Conservation (phyloP, 345 rosid species). For the Microcos paniculata region DNA sequence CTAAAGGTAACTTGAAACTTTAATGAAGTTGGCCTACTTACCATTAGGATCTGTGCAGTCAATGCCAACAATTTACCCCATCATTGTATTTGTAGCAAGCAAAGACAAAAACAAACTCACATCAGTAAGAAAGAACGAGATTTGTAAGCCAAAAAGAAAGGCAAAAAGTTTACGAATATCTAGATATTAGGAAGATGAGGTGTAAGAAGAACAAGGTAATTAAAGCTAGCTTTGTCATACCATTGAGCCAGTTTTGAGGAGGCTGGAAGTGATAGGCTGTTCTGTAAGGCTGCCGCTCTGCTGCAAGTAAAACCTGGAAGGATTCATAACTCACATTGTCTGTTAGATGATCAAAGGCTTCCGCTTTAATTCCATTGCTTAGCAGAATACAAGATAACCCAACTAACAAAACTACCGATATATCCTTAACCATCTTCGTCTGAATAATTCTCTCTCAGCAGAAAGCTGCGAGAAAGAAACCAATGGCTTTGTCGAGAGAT, state of each 20-base stretch:
- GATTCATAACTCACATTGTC: background rate
- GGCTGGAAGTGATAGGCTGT: conserved; percentile 42
- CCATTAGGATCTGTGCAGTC: conserved; percentile 46
- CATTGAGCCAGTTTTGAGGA: conserved; percentile 41
- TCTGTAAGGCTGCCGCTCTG: conserved; percentile 18
- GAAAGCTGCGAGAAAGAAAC: background rate
- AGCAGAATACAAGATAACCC: conserved; percentile 12
- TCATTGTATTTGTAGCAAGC: conserved; percentile 21
- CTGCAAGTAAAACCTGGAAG: background rate
- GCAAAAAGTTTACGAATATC: background rate
- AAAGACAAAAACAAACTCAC: background rate
- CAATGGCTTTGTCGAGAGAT: background rate
- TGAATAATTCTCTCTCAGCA: background rate
- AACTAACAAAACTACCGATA: background rate
- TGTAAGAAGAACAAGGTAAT: background rate
- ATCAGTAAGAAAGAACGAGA: background rate
- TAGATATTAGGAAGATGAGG: background rate
- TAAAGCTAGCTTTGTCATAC: conserved; percentile 18
- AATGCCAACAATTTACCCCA: conserved; percentile 1
- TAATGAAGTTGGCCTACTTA: conserved; percentile 14
- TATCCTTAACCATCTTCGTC: background rate
- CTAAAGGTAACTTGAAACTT: background rate
- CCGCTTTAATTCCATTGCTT: background rate
- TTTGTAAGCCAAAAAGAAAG: background rate
- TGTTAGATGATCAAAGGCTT: background rate